Evolutionary conservation across 2,329 filamentous ascomycete genomes (phyloP).

Genomic region (Monosporascus sp.): DNA sequence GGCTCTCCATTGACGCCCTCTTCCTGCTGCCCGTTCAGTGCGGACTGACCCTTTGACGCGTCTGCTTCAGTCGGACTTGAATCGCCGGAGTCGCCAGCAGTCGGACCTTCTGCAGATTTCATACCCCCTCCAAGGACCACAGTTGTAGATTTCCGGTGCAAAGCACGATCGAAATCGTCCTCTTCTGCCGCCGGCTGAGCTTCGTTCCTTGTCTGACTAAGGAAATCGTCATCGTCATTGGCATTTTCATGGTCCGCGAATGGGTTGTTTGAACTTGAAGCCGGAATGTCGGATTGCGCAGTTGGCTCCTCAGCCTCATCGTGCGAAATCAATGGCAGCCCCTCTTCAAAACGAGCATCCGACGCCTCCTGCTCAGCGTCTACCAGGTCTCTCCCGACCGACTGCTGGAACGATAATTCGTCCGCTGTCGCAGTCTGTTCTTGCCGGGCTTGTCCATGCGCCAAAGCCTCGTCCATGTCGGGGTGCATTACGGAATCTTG

Average conservation of each 20-base stretch:
- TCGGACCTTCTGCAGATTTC: neutral
- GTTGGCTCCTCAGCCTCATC: slow-evolving; percentile 21
- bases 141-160: slow-evolving; percentile 67
- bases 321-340: slow-evolving; percentile 56
- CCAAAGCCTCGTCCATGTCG: slow-evolving; percentile 24
- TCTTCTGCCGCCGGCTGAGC: slow-evolving; percentile 24
- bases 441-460: slow-evolving; percentile 26
- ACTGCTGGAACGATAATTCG: slow-evolving; percentile 26
- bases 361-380: slow-evolving; percentile 37
- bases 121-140: slow-evolving; percentile 51
- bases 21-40: slow-evolving; percentile 5
- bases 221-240: slow-evolving; percentile 58
- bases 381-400: slow-evolving; percentile 39
- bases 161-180: slow-evolving; percentile 21
- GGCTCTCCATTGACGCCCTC: slow-evolving; percentile 17
- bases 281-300: slow-evolving; percentile 19
- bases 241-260: slow-evolving; percentile 39
- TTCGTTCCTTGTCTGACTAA: slow-evolving; percentile 42
- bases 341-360: slow-evolving; percentile 65
- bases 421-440: slow-evolving; percentile 13
- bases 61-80: slow-evolving; percentile 17
- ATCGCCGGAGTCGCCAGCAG: slow-evolving; percentile 16
- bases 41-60: slow-evolving; percentile 3
- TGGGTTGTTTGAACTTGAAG: slow-evolving; percentile 21
- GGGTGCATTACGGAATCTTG: slow-evolving; percentile 36